These are phyloP conservation scores for Streptanthus diversifolius DNA, from an alignment of 345 rosid species.

Conservation along the genomic window DNA sequence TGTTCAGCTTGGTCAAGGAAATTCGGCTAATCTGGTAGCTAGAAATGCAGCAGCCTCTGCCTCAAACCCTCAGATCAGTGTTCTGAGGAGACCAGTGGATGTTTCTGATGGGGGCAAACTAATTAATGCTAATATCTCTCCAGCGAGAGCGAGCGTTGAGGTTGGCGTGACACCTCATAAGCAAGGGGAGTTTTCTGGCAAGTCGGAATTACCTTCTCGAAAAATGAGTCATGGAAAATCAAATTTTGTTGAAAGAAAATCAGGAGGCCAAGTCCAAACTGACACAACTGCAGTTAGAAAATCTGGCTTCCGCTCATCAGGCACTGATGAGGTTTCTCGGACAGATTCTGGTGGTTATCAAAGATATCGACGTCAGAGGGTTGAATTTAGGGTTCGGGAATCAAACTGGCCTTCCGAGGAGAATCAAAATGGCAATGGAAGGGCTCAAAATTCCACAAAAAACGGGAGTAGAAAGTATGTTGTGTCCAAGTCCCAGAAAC, in stretches of 20 bases:
- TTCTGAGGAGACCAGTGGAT: conserved; percentile 45
- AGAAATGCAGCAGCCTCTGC: conserved; percentile 37
- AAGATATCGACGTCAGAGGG: conserved; percentile 53
- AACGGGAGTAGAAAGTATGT: conserved; percentile 49
- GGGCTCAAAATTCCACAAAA: conserved; percentile 41
- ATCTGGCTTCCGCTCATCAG: conserved; percentile 50
- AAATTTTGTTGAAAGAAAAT: conserved; percentile 39
- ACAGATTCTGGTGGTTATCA: conserved; percentile 59
- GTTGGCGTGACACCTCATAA: conserved; percentile 36
- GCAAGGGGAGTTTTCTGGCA: conserved; percentile 43
- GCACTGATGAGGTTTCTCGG: conserved; percentile 49
- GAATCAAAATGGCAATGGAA: conserved; percentile 46
- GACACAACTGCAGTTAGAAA: conserved; percentile 47
- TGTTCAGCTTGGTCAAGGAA: conserved; percentile 44
- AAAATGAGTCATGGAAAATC: conserved; percentile 41
- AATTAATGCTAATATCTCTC: conserved; percentile 37
- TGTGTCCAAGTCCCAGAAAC: conserved; percentile 50
- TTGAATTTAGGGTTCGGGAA: conserved; percentile 81
- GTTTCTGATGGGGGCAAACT: conserved; percentile 39
- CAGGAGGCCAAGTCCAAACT: conserved; percentile 42
- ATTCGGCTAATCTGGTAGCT: conserved; percentile 33
- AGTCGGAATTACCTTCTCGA: conserved; percentile 36
- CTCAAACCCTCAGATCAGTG: conserved; percentile 46
- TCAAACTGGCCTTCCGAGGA: conserved; percentile 45
- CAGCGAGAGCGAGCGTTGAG: conserved; percentile 40